Percentiles rank a stretch among this genome's conserved stretches.
Conservation (phyloP, 768 basidiomycete species). For the Hygrocybe punicea region DNA sequence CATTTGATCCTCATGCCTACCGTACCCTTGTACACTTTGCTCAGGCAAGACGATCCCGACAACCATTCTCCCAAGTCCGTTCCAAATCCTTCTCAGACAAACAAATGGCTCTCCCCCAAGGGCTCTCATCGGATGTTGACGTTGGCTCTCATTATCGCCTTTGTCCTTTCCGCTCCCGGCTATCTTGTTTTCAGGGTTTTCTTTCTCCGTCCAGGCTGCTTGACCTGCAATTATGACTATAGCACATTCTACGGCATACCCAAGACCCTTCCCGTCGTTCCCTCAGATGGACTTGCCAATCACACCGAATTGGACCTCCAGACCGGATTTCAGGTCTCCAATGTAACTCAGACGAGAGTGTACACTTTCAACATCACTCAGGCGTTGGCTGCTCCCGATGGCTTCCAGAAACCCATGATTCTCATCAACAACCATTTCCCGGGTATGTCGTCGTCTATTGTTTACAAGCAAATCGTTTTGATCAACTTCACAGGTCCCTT, state of each 20-base stretch:
- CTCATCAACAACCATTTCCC: slow-evolving; percentile 47
- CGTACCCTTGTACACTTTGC: not conserved
- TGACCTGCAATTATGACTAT: slow-evolving; percentile 2
- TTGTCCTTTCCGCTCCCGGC: not conserved
- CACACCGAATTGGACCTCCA: not conserved
- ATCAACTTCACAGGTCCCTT: slow-evolving; percentile 20
- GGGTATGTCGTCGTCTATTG: slow-evolving; percentile 14
- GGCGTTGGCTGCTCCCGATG: slow-evolving; percentile 41
- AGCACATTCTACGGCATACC: slow-evolving; percentile 24
- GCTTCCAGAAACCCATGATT: slow-evolving; percentile 40
- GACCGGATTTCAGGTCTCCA: not conserved
- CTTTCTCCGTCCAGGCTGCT: not conserved
- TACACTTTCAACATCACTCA: slow-evolving; percentile 43
- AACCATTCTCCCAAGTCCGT: not conserved
- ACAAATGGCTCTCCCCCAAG: not conserved
- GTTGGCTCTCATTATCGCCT: not conserved
- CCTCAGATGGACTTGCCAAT: not conserved
- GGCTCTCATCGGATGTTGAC: not conserved
- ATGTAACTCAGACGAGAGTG: slow-evolving; percentile 29
- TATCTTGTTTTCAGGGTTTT: not conserved
- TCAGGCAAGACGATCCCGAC: not conserved
- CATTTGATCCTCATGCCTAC: too few relatives aligned
- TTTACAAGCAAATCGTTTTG: not conserved
- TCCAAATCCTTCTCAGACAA: not conserved
- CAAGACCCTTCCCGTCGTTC: slow-evolving; percentile 19